Conservation (phyloP, 441 rosid species). For the Flueggea neowawraea region DNA sequence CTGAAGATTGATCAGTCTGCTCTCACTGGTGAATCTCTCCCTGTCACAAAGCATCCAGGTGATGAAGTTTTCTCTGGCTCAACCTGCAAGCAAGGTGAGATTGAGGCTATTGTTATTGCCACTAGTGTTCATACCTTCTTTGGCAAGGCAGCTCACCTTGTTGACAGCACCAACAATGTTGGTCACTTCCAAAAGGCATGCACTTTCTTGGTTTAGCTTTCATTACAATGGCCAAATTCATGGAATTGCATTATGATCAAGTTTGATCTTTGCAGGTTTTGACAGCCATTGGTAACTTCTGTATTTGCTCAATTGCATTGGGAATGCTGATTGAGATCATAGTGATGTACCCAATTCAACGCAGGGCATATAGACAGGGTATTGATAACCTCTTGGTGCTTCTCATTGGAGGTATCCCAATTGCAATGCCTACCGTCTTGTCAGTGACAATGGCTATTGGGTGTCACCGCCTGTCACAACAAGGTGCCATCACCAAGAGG, state of each 20-base stretch:
- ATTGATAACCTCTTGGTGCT: constrained; percentile 92
- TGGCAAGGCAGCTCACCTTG: constrained; percentile 97
- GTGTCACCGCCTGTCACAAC: constrained; percentile 79
- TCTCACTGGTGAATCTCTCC: constrained; percentile 88
- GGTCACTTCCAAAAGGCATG: constrained; percentile 94
- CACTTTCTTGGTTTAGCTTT: not conserved
- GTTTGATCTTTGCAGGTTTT: constrained; percentile 44
- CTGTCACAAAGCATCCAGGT: constrained; percentile 68
- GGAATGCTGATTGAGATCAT: constrained; percentile 80
- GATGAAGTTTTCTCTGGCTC: constrained; percentile 82
- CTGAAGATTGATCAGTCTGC: constrained; percentile 92
- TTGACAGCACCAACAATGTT: constrained; percentile 85
- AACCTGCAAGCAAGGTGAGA: constrained; percentile 96
- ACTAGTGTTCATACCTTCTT: constrained; percentile 97
- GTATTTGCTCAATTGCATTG: constrained; percentile 82
- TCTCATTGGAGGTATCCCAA: constrained; percentile 95
- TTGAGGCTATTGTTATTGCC: constrained; percentile 89
- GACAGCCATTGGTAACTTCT: constrained; percentile 95
- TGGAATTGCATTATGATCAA: not conserved
- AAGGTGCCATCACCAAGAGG: constrained; percentile 97
- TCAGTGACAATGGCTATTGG: constrained; percentile 99
- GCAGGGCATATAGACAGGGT: constrained; percentile 73
- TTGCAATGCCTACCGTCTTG: constrained; percentile 97
- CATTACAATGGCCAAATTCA: not conserved
- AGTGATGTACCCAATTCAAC: constrained; percentile 78